Evolutionary conservation across 2,329 filamentous ascomycete genomes (phyloP), one percentile per base, ranked within the genome.

Genomic region (Akanthomyces dipterigenus): DNA sequence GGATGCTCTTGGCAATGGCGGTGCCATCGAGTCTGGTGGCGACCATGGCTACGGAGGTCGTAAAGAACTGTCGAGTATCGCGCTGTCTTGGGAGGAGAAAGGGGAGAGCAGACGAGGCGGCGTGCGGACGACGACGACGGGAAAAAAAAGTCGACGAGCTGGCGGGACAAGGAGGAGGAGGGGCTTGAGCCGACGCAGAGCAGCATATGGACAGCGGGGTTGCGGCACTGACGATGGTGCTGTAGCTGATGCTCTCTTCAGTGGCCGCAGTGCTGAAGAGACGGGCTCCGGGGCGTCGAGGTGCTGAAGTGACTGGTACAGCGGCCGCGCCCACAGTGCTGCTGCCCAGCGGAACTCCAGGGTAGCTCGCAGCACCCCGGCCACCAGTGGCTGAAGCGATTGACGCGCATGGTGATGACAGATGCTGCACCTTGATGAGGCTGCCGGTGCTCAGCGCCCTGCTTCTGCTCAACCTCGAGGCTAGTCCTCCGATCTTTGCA

Each of bases 11-110:
- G 68, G 95, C 95, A 79, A 98, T 92, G 73, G 91, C 91, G 61
- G 88, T 96, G 80, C 95, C 95, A 80, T 99, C 95, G 70, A 99
- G 95, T 81, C 92, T 96, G 70, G 83, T 85, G 67, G 91, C 93
- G 68, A 86, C 85, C 93, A 97, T 98, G 72, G 77, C 80, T 76
- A 78, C 71, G 68, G 78, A 68, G 65, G 82, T 85, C 67, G 77
- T 76, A 46, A 77, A 76, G 68, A 80, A 81, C 62, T 65, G 64
- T 64, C 72, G 64, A 61, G 49, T 53, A 54, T 54, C 51, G 46
- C 62, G 63, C 50, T 53, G 24, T 59, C 50, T 51, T 26, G 42
- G 57, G 12, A 54, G 55, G 12, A 46, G 45, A 11, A 31, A n/a
- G 9, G 43, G 55, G 20, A 28, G 36, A 9, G 45, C 49, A 24